phyloP scores from a whole-genome alignment of 139 green algal genomes.

The Haematococcus lacustris region DNA sequence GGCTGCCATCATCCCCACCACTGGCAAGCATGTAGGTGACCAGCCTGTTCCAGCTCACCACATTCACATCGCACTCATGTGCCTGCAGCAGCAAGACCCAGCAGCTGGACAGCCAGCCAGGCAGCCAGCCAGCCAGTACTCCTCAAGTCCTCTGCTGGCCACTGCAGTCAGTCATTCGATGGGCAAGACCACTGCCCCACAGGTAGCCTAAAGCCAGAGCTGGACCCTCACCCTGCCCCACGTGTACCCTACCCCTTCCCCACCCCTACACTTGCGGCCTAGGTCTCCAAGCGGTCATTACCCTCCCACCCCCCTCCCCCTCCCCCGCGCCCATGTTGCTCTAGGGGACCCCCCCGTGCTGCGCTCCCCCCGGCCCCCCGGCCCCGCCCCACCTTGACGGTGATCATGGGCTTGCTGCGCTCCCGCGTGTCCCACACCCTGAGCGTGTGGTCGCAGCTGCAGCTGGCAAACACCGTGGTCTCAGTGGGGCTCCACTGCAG shows the following conservation, averaged over 20 bases:
- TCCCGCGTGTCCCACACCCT: constrained; percentile 85
- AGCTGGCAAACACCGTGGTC: constrained; percentile 84
- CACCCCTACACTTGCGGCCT: neutral
- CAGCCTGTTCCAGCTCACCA: constrained; percentile 88
- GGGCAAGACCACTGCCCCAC: too few relatives aligned
- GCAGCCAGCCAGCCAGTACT: neutral
- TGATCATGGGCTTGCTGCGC: constrained; percentile 32
- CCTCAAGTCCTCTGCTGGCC: too few relatives aligned
- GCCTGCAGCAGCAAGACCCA: constrained; percentile 26
- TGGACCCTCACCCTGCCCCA: neutral
- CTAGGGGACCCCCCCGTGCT: too few relatives aligned
- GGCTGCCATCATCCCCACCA: constrained; percentile 78
- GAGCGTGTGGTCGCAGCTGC: constrained; percentile 66
- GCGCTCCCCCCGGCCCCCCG: too few relatives aligned
- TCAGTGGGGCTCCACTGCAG: constrained; percentile 92
- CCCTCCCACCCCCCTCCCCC: too few relatives aligned
- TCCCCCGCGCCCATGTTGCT: too few relatives aligned
- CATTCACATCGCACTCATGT: constrained; percentile 88
- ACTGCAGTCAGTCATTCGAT: too few relatives aligned
- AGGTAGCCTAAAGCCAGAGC: too few relatives aligned
- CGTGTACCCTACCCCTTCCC: neutral
- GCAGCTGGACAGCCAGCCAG: neutral
- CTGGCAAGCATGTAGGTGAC: constrained; percentile 91
- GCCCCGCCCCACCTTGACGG: constrained; percentile 11
- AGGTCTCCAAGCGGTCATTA: too few relatives aligned